These are phyloP conservation scores for Amphirosellinia nigrospora DNA, from an alignment of 495 filamentous ascomycete species.

Conservation along the genomic window DNA sequence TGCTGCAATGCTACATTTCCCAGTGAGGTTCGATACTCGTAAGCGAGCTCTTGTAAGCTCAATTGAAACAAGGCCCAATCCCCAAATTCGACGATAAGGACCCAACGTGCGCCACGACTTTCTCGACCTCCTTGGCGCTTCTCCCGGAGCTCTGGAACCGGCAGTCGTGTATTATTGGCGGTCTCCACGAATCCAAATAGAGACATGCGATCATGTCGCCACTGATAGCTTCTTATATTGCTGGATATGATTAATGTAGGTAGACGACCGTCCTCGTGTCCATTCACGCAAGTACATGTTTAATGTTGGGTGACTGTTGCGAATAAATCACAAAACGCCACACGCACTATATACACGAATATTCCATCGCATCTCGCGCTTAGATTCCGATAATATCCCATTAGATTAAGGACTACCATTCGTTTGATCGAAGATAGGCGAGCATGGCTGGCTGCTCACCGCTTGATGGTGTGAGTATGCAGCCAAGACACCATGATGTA, in stretches of 20 bases:
- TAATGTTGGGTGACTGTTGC: background rate
- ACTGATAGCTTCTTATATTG: background rate
- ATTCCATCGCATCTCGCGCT: conserved; percentile 21
- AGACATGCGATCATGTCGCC: background rate
- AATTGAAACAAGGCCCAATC: background rate
- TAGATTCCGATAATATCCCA: conserved; percentile 17
- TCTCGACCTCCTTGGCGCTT: conserved; percentile 16
- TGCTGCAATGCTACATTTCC: conserved; percentile 13
- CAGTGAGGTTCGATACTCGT: background rate
- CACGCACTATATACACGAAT: background rate
- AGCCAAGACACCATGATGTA: conserved; percentile 28
- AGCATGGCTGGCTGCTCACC: conserved; percentile 32
- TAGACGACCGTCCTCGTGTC: background rate
- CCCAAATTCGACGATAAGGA: conserved; percentile 2
- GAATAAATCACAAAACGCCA: background rate
- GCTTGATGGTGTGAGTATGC: conserved; percentile 35
- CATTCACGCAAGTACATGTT: background rate
- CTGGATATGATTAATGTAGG: background rate
- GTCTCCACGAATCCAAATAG: conserved; percentile 4
- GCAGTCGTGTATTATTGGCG: conserved; percentile 20
- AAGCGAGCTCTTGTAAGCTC: background rate
- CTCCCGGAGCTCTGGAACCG: conserved; percentile 21
- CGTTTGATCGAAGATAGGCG: conserved; percentile 15
- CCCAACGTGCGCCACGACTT: conserved; percentile 6
- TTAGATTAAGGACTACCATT: conserved; percentile 17